Percentiles rank a stretch among this genome's conserved stretches.
Evolutionary conservation across 2,329 filamentous ascomycete species (phyloP).

Genomic region (Dothistroma septosporum): DNA sequence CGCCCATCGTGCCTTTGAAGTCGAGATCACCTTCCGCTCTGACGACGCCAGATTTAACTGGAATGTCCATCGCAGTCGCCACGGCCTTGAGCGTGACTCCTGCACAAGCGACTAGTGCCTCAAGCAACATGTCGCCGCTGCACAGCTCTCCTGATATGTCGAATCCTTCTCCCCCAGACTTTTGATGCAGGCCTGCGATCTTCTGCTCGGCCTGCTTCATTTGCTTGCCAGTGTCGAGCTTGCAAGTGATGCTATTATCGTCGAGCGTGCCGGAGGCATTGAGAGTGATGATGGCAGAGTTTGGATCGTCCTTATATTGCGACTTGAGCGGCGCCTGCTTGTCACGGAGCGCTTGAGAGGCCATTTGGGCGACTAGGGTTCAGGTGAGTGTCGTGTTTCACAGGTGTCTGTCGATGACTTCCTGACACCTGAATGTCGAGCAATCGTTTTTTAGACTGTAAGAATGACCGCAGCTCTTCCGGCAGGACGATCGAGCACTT

Average conservation of each 20-base stretch:
- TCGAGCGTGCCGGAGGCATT: slow-evolving; percentile 45
- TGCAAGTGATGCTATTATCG: slow-evolving; percentile 46
- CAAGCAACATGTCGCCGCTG: slow-evolving; percentile 49
- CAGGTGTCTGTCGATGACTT: neutral
- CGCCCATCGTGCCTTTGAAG: slow-evolving; percentile 48
- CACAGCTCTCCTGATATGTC: slow-evolving; percentile 47
- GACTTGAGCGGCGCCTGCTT: slow-evolving; percentile 50
- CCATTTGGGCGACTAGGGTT: slow-evolving; percentile 12
- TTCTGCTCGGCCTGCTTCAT: slow-evolving; percentile 40
- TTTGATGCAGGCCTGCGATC: slow-evolving; percentile 47
- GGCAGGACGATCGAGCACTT: neutral
- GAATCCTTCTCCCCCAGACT: slow-evolving; percentile 44
- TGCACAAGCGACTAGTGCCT: slow-evolving; percentile 49
- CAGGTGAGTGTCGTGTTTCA: neutral
- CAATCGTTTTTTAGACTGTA: neutral
- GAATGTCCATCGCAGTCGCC: slow-evolving; percentile 45
- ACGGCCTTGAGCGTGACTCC: slow-evolving; percentile 52
- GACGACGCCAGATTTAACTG: slow-evolving; percentile 42
- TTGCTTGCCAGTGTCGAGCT: slow-evolving; percentile 42
- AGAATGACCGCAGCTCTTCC: neutral
- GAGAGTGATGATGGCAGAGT: slow-evolving; percentile 45
- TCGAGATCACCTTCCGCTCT: slow-evolving; percentile 47
- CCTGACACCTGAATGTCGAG: neutral
- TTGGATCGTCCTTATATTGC: slow-evolving; percentile 42
- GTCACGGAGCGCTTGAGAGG: slow-evolving; percentile 39